A percentile compares a stretch with the other conserved stretches of the same genome.
These are phyloP conservation scores for Neoboletus subvelutipes DNA, from an alignment of 768 basidiomycete genomes.

Conservation along the genomic window DNA sequence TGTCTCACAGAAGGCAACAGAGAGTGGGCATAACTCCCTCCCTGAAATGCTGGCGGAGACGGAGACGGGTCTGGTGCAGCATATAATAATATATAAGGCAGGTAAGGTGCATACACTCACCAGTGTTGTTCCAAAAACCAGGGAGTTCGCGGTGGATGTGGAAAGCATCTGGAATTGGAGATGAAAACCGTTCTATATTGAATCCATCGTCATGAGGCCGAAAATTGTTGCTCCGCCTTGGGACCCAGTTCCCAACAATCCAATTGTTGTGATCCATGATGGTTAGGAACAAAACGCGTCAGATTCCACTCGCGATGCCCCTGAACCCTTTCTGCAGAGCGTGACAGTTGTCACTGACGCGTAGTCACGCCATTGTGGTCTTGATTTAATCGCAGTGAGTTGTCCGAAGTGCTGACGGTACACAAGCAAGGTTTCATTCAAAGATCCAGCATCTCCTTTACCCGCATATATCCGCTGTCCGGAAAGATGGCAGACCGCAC, in stretches of 20 bases:
- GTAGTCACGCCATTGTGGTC: conserved; percentile 24
- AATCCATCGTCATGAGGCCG: not conserved
- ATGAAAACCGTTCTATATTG: not conserved
- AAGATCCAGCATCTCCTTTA: not conserved
- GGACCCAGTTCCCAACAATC: not conserved
- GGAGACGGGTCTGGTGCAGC: conserved; percentile 36
- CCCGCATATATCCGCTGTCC: conserved; percentile 11
- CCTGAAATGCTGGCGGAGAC: conserved; percentile 33
- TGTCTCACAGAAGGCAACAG: not conserved
- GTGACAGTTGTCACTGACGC: conserved; percentile 28
- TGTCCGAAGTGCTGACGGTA: not conserved
- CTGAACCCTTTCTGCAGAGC: not conserved
- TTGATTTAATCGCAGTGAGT: conserved; percentile 6
- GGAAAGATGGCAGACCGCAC: conserved; percentile 34
- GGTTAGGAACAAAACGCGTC: conserved; percentile 9
- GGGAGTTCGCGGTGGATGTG: conserved; percentile 4
- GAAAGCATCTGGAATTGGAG: conserved; percentile 7
- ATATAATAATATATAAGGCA: conserved; percentile 8
- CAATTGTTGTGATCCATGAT: conserved; percentile 18
- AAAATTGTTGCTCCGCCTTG: not conserved
- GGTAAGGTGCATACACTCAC: conserved; percentile 29
- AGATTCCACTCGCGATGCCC: not conserved
- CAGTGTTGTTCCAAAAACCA: conserved; percentile 9
- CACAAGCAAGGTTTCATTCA: not conserved
- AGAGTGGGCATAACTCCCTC: conserved; percentile 1